Base-by-base conservation (phyloP, 306 rosid genomes). In the Gleditsia sinensis region DNA sequence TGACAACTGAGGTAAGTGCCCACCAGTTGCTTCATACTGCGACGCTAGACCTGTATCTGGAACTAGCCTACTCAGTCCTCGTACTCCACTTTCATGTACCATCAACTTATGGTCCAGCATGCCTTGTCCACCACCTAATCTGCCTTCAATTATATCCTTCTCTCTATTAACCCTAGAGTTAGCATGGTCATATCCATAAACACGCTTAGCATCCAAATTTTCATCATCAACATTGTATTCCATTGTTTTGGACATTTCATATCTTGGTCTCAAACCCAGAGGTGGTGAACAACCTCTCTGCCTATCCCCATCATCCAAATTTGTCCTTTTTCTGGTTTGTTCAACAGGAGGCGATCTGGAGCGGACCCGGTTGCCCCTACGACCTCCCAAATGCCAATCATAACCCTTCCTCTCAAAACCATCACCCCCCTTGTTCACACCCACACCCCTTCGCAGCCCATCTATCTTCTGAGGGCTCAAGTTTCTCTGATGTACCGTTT, bases 271-370 rank as follows among this genome's bases (percentile, higher is more conserved):
- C 76, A 72, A 32, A 66, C 83, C 91, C 53, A 70, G 33, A 17
- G 72, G 81, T 24, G 86, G 85, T 23, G 85, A 80, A 85, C 71
- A 75, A 88, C 78, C 87, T 78, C 82, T 78, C 51, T 40, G 82
- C 56, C 64, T 64, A 60, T 49, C 77, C 62, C 79, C 86, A 25
- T 85, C 91, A 80, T 87, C 81, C 34, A 80, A 82, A 39, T 83
- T 85, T 40, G 84, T 75, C 77, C 81, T 80, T 86, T 80, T 86
- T 51, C 84, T 74, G 60, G 75, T 6, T 59, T 81, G 78, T n/a
- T 80, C 87, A 46, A 27, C 46, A 72, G 86, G 85, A 42, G 92
- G 96, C 2, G 93, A 88, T 77, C 84, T 86, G 0, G 94, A 83
- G 10, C 68, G 77, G 7, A 66, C 67, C 53, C 51, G 68, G 63